A percentile compares a stretch with the other conserved stretches of the same genome.
Evolutionary conservation across 148 eudicot species (phyloP).

Genomic region (Vaccinium corymbosum): DNA sequence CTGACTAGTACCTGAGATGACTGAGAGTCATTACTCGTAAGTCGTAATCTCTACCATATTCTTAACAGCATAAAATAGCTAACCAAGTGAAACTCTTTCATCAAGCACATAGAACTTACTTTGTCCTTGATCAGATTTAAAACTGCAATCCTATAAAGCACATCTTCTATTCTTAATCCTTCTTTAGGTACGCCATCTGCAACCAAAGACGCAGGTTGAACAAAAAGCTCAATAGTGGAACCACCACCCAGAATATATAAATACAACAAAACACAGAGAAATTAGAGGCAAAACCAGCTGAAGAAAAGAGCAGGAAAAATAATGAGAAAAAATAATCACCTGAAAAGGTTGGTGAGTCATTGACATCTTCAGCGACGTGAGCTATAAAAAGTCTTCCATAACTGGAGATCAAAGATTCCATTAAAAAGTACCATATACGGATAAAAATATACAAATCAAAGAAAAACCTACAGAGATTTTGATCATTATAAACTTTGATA

Average conservation of each 20-base stretch:
- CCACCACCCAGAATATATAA: background rate
- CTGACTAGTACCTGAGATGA: background rate
- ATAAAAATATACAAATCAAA: background rate
- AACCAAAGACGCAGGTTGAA: constrained; percentile 12
- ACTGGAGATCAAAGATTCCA: constrained; percentile 34
- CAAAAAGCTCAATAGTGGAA: constrained; percentile 5
- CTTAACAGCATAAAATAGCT: background rate
- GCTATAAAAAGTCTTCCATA: constrained; percentile 73
- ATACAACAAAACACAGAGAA: background rate
- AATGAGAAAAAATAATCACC: constrained; percentile 35
- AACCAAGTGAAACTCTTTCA: constrained; percentile 3
- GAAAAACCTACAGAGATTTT: background rate
- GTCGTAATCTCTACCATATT: background rate
- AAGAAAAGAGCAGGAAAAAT: background rate
- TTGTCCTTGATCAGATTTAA: constrained; percentile 64
- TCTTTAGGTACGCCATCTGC: constrained; percentile 97
- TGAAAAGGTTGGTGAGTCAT: constrained; percentile 73
- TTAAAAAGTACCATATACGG: background rate
- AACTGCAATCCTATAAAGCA: constrained; percentile 74
- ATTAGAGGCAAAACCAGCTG: background rate
- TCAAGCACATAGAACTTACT: constrained; percentile 36
- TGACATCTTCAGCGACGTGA: constrained; percentile 73
- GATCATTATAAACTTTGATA: background rate
- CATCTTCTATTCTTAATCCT: constrained; percentile 81
- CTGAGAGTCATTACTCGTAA: background rate